These are phyloP conservation scores for Lathyrus aphaca DNA, from an alignment of 306 rosid genomes.

Conservation along the genomic window DNA sequence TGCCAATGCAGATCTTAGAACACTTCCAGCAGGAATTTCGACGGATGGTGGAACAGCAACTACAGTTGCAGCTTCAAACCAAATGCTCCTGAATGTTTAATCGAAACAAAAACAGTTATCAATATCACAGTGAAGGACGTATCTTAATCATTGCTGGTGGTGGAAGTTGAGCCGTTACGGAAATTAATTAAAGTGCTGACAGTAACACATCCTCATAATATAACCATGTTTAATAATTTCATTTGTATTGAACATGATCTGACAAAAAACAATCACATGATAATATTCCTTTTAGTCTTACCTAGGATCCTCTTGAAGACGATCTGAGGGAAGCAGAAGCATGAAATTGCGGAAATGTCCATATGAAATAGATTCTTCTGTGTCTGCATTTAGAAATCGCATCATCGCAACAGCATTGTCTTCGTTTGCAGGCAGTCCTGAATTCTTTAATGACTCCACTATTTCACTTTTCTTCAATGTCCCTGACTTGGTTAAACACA, in stretches of 20 bases:
- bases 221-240: not conserved
- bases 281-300: conserved; percentile 59
- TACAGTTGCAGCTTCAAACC: conserved; percentile 99
- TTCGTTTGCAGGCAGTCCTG: conserved; percentile 98
- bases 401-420: conserved; percentile 99
- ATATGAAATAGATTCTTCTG: conserved; percentile 91
- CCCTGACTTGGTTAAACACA: conserved; percentile 96
- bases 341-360: conserved; percentile 98
- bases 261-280: conserved; percentile 19
- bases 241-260: too few species aligned
- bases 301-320: conserved; percentile 99
- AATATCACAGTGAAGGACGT: conserved; percentile 2
- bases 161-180: not conserved
- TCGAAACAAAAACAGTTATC: conserved; percentile 36
- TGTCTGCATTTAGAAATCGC: conserved; percentile 94
- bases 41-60: conserved; percentile 97
- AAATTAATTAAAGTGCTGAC: not conserved
- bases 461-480: conserved; percentile 95
- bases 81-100: conserved; percentile 75
- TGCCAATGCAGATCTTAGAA: conserved; percentile 96
- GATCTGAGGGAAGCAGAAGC: conserved; percentile 96
- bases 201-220: not conserved
- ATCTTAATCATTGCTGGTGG: not conserved
- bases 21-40: conserved; percentile 94
- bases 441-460: conserved; percentile 79